Evolutionary conservation across 129 eudicot genomes (phyloP).

Genomic region (Scalesia atractyloides): DNA sequence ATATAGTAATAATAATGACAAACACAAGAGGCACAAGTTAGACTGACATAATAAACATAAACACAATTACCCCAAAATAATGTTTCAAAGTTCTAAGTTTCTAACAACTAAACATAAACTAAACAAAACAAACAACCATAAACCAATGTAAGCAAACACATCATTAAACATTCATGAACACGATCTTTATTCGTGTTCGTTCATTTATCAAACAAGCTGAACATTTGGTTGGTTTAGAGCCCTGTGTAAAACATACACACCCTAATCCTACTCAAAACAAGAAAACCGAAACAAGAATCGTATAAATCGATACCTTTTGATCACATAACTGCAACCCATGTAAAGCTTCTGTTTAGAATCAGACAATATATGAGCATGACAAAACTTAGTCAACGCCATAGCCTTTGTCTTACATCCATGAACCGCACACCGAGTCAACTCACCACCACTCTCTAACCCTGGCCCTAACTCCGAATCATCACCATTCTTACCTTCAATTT

Average conservation of each 20-base stretch:
- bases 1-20: too few relatives aligned
- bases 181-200: too few relatives aligned
- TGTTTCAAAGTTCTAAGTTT: too few relatives aligned
- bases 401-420: slow-evolving; percentile 55
- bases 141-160: too few relatives aligned
- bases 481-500: slow-evolving; percentile 18
- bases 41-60: too few relatives aligned
- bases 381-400: slow-evolving; percentile 70
- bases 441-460: not conserved
- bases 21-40: too few relatives aligned
- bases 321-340: slow-evolving; percentile 54
- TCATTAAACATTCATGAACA: too few relatives aligned
- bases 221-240: too few relatives aligned
- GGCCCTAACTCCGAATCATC: slow-evolving; percentile 23
- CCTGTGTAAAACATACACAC: not conserved
- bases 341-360: slow-evolving; percentile 70
- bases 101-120: too few relatives aligned
- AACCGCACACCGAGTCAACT: slow-evolving; percentile 41
- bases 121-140: too few relatives aligned
- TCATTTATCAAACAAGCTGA: too few relatives aligned
- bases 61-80: too few relatives aligned
- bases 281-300: not conserved
- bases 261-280: slow-evolving; percentile 4
- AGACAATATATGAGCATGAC: slow-evolving; percentile 59
- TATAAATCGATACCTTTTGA: slow-evolving; percentile 43